Base-by-base conservation (phyloP, 805 yeast genomes). In the Candida boleticola region DNA sequence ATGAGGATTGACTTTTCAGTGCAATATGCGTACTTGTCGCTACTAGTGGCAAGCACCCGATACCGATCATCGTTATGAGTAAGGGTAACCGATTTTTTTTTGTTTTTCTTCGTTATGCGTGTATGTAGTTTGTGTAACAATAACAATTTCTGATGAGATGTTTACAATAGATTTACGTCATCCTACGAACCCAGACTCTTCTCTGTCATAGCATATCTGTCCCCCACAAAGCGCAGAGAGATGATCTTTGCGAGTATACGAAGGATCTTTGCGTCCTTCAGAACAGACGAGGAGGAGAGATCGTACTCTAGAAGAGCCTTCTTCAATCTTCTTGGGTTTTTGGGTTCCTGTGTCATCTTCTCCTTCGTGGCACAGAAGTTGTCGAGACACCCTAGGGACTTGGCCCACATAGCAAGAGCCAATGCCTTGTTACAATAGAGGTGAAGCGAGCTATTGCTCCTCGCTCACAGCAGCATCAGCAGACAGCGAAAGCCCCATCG, bases 251-350 rank as follows among this genome's bases (percentile, higher is more conserved):
- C 86, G 34, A 87, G 89, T 54, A 77, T 89, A 33, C 66, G 96
- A 37, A 69, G 87, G 43, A 83, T 88, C 33, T 88, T 88, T 57
- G 81, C 89, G 18, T 83, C 93, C 3, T 87, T 88, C 55, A 65
- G 96, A 16, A 79, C 93, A 2, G 95, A 87, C 48, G 95, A 88
- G 51, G 96, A 88, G 52, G 96, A 89, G 58, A 67, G 90, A 39
- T 66, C 72, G 40, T 83, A 80, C 52, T 85, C 95, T 0, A 68
- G 96, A 37, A 73, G 76, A 47, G 96, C 96, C 1, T 83, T 83
- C 55, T 83, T 82, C 64, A 80, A 87, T 48, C 72, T 89, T 22
- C 66, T 88, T 22, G 96, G 96, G 13, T 88, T 86, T 51, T 60
- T 88, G 13, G 89, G 92, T 0, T 77, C 89, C 14, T 86, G 95